phyloP scores from a whole-genome alignment of 768 basidiomycete genomes.

The Hericium rajendrae region DNA sequence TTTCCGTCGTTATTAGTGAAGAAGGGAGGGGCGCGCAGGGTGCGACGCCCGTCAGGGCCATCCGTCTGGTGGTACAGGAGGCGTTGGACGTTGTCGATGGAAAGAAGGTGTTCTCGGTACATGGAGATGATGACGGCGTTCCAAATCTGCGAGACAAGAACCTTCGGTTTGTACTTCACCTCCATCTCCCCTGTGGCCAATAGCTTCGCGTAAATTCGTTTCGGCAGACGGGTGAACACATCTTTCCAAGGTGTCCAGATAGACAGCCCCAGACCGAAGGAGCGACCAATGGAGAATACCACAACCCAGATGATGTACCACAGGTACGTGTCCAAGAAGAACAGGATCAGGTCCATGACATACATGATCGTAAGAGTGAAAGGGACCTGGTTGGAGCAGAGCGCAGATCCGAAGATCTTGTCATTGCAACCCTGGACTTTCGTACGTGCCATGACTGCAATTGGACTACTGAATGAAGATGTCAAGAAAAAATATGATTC shows the following conservation, averaged over 20 bases:
- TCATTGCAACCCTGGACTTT: slow-evolving; percentile 88
- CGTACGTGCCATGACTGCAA: slow-evolving; percentile 94
- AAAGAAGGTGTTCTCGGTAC: slow-evolving; percentile 97
- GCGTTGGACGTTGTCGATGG: slow-evolving; percentile 96
- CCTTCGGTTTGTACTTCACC: slow-evolving; percentile 98
- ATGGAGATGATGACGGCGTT: slow-evolving; percentile 99
- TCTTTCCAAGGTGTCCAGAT: slow-evolving; percentile 99
- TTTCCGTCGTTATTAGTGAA: slow-evolving; percentile 86
- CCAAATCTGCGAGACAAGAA: slow-evolving; percentile 98
- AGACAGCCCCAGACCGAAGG: slow-evolving; percentile 86
- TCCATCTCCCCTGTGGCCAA: slow-evolving; percentile 97
- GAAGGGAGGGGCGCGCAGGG: slow-evolving; percentile 93
- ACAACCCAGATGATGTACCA: slow-evolving; percentile 99
- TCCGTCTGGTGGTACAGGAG: slow-evolving; percentile 96
- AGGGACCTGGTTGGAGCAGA: slow-evolving; percentile 88
- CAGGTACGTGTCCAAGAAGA: slow-evolving; percentile 99
- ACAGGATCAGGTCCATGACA: slow-evolving; percentile 93
- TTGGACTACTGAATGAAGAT: slow-evolving; percentile 91
- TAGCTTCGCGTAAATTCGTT: slow-evolving; percentile 96
- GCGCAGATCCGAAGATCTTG: slow-evolving; percentile 63
- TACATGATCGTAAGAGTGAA: slow-evolving; percentile 98
- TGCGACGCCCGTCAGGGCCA: slow-evolving; percentile 78
- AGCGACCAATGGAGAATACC: slow-evolving; percentile 83
- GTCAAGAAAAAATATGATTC: slow-evolving; percentile 99
- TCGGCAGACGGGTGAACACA: slow-evolving; percentile 90